A percentile compares a stretch with the other conserved stretches of the same genome.
Evolutionary conservation across 345 rosid species (phyloP).

Genomic region (Eutrema heterophyllum): DNA sequence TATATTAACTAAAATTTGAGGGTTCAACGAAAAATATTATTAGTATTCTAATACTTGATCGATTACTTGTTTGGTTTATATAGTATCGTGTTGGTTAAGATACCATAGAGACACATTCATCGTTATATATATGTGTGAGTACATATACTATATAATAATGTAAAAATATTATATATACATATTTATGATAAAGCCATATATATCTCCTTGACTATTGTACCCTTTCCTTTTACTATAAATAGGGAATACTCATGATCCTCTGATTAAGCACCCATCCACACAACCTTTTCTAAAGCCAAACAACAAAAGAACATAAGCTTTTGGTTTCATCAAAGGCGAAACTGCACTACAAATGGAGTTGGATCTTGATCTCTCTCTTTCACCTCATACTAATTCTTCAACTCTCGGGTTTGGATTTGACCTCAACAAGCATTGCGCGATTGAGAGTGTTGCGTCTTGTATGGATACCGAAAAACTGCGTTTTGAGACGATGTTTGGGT

Average conservation of each 20-base stretch:
- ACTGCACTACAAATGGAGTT: constrained; percentile 17
- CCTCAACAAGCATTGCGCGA: constrained; percentile 17
- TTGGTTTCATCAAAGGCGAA: constrained; percentile 16
- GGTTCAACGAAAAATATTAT: not conserved
- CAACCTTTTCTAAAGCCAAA: constrained; percentile 9
- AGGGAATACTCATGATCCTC: constrained; percentile 10
- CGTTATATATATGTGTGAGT: not conserved
- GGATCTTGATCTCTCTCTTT: constrained; percentile 33
- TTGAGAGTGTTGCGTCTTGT: not conserved
- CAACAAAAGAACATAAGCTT: not conserved
- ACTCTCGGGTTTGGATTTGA: constrained; percentile 20
- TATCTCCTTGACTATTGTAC: constrained; percentile 10
- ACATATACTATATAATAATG: not conserved
- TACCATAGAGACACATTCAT: constrained; percentile 3
- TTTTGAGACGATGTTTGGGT: not conserved
- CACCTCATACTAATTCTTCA: constrained; percentile 14
- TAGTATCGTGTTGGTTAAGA: constrained; percentile 18
- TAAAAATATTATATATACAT: not conserved
- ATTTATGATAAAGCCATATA: constrained; percentile 14
- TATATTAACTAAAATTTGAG: not conserved
- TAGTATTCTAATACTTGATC: not conserved
- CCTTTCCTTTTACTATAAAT: constrained; percentile 23
- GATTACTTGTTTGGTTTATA: not conserved
- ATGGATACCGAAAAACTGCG: not conserved
- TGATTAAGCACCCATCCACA: not conserved